Conservation (phyloP, 2,329 filamentous ascomycete species). For the Penicillium italicum region DNA sequence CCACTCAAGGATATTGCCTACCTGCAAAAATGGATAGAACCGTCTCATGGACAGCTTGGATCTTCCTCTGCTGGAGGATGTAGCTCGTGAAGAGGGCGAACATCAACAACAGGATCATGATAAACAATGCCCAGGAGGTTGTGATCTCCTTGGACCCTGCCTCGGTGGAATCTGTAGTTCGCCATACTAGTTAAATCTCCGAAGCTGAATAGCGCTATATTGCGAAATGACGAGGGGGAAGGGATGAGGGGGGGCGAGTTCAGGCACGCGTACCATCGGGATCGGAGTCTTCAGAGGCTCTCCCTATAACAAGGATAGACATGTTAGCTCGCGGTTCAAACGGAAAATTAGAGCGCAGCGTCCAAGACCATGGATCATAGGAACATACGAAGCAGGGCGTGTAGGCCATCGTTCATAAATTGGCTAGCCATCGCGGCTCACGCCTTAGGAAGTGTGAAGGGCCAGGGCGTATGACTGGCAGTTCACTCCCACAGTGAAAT, state of each 20-base stretch:
- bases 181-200: slow-evolving; percentile 16
- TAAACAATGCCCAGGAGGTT: slow-evolving; percentile 95
- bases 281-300: slow-evolving; percentile 38
- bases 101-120: slow-evolving; percentile 90
- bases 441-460: slow-evolving; percentile 21
- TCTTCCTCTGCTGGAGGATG: slow-evolving; percentile 91
- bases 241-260: slow-evolving; percentile 10
- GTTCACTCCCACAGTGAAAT: slow-evolving; percentile 35
- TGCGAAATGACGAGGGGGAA: slow-evolving; percentile 2
- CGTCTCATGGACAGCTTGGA: slow-evolving; percentile 96
- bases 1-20: slow-evolving; percentile 35
- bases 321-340: slow-evolving; percentile 17
- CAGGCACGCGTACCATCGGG: slow-evolving; percentile 36
- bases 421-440: slow-evolving; percentile 35
- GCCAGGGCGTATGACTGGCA: slow-evolving; percentile 28
- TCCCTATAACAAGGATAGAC: slow-evolving; percentile 25
- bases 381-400: slow-evolving; percentile 38
- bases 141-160: slow-evolving; percentile 89
- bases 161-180: slow-evolving; percentile 60
- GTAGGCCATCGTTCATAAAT: slow-evolving; percentile 34
- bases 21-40: slow-evolving; percentile 97
- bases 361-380: neutral
- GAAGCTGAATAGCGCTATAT: slow-evolving; percentile 2
- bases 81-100: slow-evolving; percentile 96
- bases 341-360: neutral